phyloP scores from a whole-genome alignment of 176 grass and related monocot species.

The Saccharum spontaneum region DNA sequence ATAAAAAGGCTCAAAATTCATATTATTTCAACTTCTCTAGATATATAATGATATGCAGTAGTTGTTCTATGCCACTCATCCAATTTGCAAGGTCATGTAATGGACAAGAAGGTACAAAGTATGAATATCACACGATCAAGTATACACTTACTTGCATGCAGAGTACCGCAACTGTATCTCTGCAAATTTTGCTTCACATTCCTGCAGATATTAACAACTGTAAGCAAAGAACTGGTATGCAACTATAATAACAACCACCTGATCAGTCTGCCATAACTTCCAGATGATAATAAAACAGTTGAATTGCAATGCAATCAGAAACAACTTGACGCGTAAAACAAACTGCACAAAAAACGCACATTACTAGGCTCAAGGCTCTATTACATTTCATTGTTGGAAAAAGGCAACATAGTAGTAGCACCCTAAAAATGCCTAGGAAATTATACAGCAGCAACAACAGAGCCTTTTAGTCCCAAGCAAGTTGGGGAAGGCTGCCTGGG shows the following conservation, averaged over 20 bases:
- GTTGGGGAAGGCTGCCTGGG: background rate
- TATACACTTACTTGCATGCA: constrained; percentile 62
- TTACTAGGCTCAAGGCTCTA: background rate
- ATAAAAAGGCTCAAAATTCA: background rate
- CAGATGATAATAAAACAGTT: background rate
- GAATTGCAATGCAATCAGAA: constrained; percentile 8
- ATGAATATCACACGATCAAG: constrained; percentile 24
- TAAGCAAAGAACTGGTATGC: background rate
- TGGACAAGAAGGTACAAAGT: background rate
- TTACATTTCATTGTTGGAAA: background rate
- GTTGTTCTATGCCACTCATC: background rate
- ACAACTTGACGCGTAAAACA: constrained; percentile 15
- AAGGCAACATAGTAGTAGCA: constrained; percentile 4
- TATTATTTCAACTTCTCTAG: background rate
- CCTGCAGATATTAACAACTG: constrained; percentile 49
- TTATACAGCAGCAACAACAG: background rate
- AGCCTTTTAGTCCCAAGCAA: background rate
- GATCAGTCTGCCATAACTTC: constrained; percentile 15
- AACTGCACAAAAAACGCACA: background rate
- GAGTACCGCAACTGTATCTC: constrained; percentile 78
- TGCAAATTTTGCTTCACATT: constrained; percentile 80
- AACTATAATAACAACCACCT: background rate
- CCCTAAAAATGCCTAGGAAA: background rate
- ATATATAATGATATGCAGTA: constrained; percentile 13
- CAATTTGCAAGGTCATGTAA: constrained; percentile 10